Base-by-base conservation (phyloP, 2,329 filamentous ascomycete species). In the Clathrospora elynae region DNA sequence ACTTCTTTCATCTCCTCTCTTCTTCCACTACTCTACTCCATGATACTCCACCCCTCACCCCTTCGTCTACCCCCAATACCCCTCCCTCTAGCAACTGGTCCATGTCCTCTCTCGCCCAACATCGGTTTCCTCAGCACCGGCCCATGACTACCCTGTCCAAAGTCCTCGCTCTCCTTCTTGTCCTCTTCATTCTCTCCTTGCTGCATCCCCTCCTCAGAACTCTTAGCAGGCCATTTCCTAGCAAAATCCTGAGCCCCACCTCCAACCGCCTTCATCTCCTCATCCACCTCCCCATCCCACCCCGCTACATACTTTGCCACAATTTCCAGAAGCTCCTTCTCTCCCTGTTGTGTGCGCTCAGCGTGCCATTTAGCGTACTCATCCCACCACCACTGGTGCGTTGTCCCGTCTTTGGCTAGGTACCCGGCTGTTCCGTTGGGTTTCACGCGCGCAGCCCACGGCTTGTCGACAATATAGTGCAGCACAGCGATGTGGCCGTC, bases 391-490 rank as follows among this genome's bases (percentile, higher is more conserved):
- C 76, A 78, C 17, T 45, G 53, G 62, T 81, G 77, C 30, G 76
- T 78, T 30, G 68, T 72, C 1, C 77, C 75, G 54, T 82, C 79
- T 28, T 73, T 64, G 1, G 76, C 77, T 17, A 73, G 64, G 53
- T 78, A 77, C 2, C 77, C 77, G 1, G 74, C 77, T 3, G 42
- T 48, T 2, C 74, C 74, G 44, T 76, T 71, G 13, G 59, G 54
- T 12, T 61, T 61, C 3, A 76, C 64, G 12, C 72, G 66, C 35
- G 65, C 68, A 24, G 73, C 70, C 78, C 78, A 81, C 10, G 78
- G 78, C 63, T 81, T 81, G 50, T 80, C 77, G 5, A 79, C 76
- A 41, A 81, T 78, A 40, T 79, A 81, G 52, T 80, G 78, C 35
- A 79, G 43, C 6, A 73, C 73, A 0, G 72, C 65, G 3, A 80